phyloP scores from a whole-genome alignment of 2,329 filamentous ascomycete genomes.

The Alternaria novae-zelandiae region DNA sequence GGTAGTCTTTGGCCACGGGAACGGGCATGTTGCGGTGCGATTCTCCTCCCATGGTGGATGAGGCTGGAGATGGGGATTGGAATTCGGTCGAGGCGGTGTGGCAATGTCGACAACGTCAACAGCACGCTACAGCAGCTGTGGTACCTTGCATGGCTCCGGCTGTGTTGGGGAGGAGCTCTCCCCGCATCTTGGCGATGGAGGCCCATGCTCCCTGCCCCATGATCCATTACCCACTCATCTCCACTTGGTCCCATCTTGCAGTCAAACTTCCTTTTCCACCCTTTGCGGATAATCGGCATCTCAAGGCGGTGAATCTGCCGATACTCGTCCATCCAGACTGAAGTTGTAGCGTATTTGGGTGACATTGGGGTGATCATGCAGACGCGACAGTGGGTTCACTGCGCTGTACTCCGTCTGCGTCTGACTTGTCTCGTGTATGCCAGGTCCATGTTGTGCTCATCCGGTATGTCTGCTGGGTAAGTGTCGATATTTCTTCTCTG shows the following conservation, averaged over 20 bases:
- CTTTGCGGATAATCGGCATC: not conserved
- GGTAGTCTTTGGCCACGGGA: slow-evolving; percentile 34
- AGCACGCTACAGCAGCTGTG: slow-evolving; percentile 17
- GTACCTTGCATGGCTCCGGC: slow-evolving; percentile 32
- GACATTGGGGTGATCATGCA: not conserved
- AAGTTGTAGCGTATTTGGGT: not conserved
- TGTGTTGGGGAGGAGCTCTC: slow-evolving; percentile 25
- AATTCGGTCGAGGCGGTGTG: not conserved
- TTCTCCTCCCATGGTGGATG: slow-evolving; percentile 46
- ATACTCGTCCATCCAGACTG: not conserved
- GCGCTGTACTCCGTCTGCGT: not conserved
- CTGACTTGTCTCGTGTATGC: not conserved
- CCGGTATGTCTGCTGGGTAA: not conserved
- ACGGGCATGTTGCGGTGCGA: slow-evolving; percentile 36
- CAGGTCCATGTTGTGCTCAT: not conserved
- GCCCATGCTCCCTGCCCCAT: slow-evolving; percentile 11
- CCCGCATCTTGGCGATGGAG: slow-evolving; percentile 30
- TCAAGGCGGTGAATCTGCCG: not conserved
- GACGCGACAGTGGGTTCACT: not conserved
- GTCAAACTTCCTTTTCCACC: not conserved
- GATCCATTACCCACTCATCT: slow-evolving; percentile 16
- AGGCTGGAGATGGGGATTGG: not conserved
- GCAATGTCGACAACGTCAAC: slow-evolving; percentile 8
- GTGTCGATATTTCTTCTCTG: not conserved
- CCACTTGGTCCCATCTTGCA: not conserved